A percentile compares a stretch with the other conserved stretches of the same genome.
These are phyloP conservation scores for Aphanocladium album DNA, from an alignment of 2,329 filamentous ascomycete species.

Conservation along the genomic window DNA sequence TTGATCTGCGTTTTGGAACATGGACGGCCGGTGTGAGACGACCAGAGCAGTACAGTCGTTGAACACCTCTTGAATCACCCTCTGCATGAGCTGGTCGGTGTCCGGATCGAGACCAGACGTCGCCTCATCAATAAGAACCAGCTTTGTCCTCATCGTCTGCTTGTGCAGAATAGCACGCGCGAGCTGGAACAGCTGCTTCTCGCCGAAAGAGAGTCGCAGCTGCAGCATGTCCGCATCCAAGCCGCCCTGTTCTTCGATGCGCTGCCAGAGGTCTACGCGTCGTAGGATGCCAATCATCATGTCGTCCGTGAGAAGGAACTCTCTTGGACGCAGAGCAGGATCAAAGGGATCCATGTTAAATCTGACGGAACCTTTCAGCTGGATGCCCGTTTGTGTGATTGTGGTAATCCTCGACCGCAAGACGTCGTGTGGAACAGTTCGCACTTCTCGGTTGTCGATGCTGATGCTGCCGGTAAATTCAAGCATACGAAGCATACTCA, in stretches of 20 bases:
- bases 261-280: background rate
- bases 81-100: background rate
- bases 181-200: background rate
- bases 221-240: background rate
- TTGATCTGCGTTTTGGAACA: background rate
- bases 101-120: background rate
- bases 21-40: background rate
- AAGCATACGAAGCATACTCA: background rate
- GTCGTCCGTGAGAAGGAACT: conserved; percentile 4
- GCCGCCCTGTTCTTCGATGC: background rate
- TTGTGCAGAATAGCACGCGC: background rate
- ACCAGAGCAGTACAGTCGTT: background rate
- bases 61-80: background rate
- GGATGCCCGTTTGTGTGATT: conserved; percentile 41
- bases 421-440: conserved; percentile 31
- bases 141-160: background rate
- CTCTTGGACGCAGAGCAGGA: conserved; percentile 7
- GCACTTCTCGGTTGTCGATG: conserved; percentile 38
- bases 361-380: conserved; percentile 38
- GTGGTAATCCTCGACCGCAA: conserved; percentile 37
- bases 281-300: conserved; percentile 11
- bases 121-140: background rate
- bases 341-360: conserved; percentile 30
- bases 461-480: conserved; percentile 24
- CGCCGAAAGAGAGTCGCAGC: background rate